Percentiles rank a stretch among this genome's conserved stretches.
phyloP scores from a whole-genome alignment of 164 flowering plant genomes.

The Stephania japonica region DNA sequence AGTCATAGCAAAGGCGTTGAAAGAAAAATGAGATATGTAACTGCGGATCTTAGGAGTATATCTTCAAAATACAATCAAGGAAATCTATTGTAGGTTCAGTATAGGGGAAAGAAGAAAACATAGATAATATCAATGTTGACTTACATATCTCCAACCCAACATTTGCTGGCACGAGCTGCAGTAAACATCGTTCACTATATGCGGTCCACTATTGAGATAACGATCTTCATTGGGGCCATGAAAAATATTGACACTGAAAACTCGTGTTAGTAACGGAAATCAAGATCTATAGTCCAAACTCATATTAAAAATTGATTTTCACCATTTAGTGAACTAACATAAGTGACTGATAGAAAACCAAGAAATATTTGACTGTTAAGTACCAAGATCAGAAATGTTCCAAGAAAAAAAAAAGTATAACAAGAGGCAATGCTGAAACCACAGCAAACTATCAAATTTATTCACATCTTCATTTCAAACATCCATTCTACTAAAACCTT shows the following conservation, averaged over 20 bases:
- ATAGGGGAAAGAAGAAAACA: background rate
- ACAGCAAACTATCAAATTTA: no score
- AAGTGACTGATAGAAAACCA: background rate
- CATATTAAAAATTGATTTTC: background rate
- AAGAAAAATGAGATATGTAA: no score
- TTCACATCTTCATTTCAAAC: no score
- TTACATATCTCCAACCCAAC: conserved; percentile 47
- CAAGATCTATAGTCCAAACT: background rate
- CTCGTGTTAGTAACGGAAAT: background rate
- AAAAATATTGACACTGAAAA: conserved; percentile 35
- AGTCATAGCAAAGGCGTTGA: no score
- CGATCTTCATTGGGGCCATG: conserved; percentile 34
- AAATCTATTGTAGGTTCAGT: background rate
- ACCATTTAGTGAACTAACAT: background rate
- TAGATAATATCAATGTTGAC: conserved; percentile 4
- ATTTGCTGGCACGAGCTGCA: conserved; percentile 44
- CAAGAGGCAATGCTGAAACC: no score
- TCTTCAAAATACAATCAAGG: no score
- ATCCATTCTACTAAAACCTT: no score
- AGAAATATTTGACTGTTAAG: no score
- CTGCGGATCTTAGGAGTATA: no score
- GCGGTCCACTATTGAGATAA: conserved; percentile 25
- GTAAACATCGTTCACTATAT: conserved; percentile 35
- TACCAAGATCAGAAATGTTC: no score
- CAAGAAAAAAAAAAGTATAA: no score